Percentiles rank a stretch among this genome's conserved stretches.
Evolutionary conservation across 306 rosid species (phyloP).

Genomic region (Rosa multiflora): DNA sequence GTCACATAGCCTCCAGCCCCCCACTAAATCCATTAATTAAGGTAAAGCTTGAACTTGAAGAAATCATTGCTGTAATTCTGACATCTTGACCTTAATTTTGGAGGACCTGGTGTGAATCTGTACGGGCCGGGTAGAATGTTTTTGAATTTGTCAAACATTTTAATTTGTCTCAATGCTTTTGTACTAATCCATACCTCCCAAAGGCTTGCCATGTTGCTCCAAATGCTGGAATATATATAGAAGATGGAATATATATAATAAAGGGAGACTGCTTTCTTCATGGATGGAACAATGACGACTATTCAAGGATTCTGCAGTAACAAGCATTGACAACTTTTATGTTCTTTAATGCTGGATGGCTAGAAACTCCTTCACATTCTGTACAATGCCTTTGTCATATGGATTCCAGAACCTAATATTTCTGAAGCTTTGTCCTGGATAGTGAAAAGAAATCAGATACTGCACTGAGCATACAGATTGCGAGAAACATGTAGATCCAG

Average conservation of each 20-base stretch:
- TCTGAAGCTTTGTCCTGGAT: no score
- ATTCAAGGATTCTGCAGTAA: not conserved
- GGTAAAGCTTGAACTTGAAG: not conserved
- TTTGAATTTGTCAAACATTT: not conserved
- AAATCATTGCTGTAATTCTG: not conserved
- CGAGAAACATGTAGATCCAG: no score
- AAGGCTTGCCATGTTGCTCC: constrained; percentile 2
- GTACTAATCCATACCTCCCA: not conserved
- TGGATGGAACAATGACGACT: not conserved
- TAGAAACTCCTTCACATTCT: constrained; percentile 40
- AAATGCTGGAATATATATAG: not conserved
- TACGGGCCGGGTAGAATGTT: not conserved
- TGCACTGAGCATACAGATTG: no score
- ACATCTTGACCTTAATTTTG: not conserved
- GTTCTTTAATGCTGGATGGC: not conserved
- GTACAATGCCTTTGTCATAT: no score
- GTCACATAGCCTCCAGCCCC: no score
- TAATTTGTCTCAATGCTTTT: not conserved
- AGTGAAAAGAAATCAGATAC: no score
- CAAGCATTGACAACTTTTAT: not conserved
- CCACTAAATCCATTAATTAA: not conserved
- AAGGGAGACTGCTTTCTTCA: not conserved
- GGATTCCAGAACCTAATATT: no score
- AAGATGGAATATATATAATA: not conserved
- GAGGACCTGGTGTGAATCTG: not conserved